A percentile compares a stretch with the other conserved stretches of the same genome.
Conservation (phyloP, 345 rosid species). For the Heritiera littoralis region DNA sequence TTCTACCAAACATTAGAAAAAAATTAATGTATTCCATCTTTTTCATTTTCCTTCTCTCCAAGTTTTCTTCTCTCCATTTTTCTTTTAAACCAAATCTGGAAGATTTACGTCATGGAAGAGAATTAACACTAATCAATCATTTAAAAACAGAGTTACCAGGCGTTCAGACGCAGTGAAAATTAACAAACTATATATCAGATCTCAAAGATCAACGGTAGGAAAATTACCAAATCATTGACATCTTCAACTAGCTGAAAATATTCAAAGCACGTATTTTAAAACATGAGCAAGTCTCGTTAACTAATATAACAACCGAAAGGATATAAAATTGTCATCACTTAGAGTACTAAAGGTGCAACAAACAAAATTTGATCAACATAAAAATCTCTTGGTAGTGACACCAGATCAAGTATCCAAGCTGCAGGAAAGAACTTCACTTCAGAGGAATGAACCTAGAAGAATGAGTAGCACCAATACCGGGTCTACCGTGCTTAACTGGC, state of each 20-base stretch:
- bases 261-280: not conserved
- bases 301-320: conserved; percentile 10
- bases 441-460: conserved; percentile 96
- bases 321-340: not conserved
- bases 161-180: not conserved
- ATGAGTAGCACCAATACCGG: conserved; percentile 96
- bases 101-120: too few species aligned
- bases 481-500: conserved; percentile 96
- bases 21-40: too few species aligned
- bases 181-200: not conserved
- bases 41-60: too few species aligned
- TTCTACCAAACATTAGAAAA: too few species aligned
- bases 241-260: not conserved
- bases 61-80: too few species aligned
- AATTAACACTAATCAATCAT: too few species aligned
- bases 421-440: conserved; percentile 44
- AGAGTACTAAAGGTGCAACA: not conserved
- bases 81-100: too few species aligned
- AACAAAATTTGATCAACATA: conserved; percentile 16
- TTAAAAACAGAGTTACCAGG: not conserved
- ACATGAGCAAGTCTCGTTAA: not conserved
- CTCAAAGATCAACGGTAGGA: not conserved
- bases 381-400: not conserved
- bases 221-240: not conserved
- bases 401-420: not conserved